phyloP scores from a whole-genome alignment of 305 asterid genomes.

The Plantago lanceolata region DNA sequence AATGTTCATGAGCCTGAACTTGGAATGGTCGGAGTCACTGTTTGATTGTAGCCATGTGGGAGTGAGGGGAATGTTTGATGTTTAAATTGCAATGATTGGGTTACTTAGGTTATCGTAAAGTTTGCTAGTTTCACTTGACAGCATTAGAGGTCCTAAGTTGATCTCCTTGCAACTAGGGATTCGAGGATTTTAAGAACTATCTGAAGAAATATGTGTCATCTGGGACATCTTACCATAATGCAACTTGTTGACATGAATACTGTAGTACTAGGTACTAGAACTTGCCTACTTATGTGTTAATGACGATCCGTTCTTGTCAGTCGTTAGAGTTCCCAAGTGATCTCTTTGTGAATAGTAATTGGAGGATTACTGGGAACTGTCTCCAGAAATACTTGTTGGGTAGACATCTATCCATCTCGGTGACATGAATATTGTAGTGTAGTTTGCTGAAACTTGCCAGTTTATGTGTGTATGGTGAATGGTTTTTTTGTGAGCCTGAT shows the following conservation, averaged over 20 bases:
- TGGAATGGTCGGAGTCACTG: neutral
- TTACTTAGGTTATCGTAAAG: no score
- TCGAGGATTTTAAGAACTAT: slow-evolving; percentile 6
- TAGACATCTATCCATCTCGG: slow-evolving; percentile 6
- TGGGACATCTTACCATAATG: neutral
- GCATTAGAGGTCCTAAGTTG: slow-evolving; percentile 1
- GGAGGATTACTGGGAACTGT: slow-evolving; percentile 10
- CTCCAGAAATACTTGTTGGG: slow-evolving; percentile 3
- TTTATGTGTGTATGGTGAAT: slow-evolving; percentile 8
- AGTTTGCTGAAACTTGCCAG: neutral
- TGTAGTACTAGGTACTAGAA: neutral
- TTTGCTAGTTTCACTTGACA: neutral
- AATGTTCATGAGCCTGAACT: neutral
- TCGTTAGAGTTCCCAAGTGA: neutral
- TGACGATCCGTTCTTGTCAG: neutral
- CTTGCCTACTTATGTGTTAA: slow-evolving; percentile 8
- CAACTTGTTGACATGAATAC: slow-evolving; percentile 16
- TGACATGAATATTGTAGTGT: slow-evolving; percentile 16
- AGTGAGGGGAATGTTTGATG: neutral
- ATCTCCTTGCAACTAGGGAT: slow-evolving; percentile 8
- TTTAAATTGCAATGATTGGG: no score
- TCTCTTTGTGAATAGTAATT: slow-evolving; percentile 9
- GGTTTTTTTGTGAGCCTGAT: neutral
- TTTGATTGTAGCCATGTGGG: neutral
- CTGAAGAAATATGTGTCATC: slow-evolving; percentile 5